phyloP scores from a whole-genome alignment of 768 basidiomycete species.

The Mrakia frigida region DNA sequence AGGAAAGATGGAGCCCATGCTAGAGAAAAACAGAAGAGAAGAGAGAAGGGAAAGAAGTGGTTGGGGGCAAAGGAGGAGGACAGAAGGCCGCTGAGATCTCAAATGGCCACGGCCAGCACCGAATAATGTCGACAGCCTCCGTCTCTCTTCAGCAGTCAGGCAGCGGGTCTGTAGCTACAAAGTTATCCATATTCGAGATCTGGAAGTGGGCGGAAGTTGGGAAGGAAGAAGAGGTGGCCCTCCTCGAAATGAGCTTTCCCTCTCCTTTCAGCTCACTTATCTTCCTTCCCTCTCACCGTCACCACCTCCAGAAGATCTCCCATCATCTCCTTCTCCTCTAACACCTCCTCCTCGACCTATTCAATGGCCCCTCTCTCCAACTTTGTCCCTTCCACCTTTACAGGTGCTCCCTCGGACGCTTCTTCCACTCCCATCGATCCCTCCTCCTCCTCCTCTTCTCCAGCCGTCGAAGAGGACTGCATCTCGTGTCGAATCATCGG shows the following conservation, averaged over 20 bases:
- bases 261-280: too few species aligned
- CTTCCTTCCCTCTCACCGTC: not conserved
- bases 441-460: not conserved
- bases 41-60: not conserved
- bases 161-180: too few species aligned
- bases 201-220: too few species aligned
- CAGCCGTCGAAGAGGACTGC: not conserved
- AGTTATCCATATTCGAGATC: too few species aligned
- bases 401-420: not conserved
- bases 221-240: too few species aligned
- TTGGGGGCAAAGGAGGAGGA: not conserved
- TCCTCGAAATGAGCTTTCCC: too few species aligned
- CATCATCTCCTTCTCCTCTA: not conserved
- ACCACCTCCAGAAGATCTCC: not conserved
- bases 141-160: too few species aligned
- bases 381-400: not conserved
- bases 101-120: not conserved
- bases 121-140: not conserved
- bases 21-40: not conserved
- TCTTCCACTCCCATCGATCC: not conserved
- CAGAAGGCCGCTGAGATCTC: too few species aligned
- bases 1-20: not conserved
- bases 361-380: not conserved
- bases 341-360: not conserved
- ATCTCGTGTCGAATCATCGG: conserved; percentile 12